Evolutionary conservation across 192 early-diverging fungal species (phyloP), one percentile per base, ranked within the genome.

Genomic region (Paraglomus occultum): DNA sequence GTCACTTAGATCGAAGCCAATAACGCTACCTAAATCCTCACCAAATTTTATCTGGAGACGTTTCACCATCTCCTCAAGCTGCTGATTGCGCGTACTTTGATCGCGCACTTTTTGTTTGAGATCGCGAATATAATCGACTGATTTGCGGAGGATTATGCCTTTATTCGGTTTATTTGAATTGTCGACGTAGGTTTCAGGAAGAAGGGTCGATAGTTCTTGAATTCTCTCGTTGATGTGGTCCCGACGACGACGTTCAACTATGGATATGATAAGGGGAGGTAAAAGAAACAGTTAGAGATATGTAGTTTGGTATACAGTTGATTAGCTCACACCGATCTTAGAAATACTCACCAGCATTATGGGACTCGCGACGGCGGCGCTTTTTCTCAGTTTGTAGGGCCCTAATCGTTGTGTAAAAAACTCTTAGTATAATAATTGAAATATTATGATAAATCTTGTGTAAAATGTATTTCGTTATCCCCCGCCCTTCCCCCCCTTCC

Each of bases 171-270:
- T 98, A 74, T 91, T 91, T 67, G 88, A 87, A 6, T 80, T 71
- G 64, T 93, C 91, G 63, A 87, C 79, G 70, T 83, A 82, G 53
- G 84, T 75, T 45, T 95, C 93, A 43, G 96, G 96, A 43, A 99
- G 80, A 52, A 99, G 76, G 14, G 79, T 84, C 31, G 84, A 86
- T 49, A 99, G 83, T 75, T 99, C 96, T 74, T 90, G 92, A 71
- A 99, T 99, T 74, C 94, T 94, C 77, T 97, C 96, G 76, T 99
- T 99, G 83, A 99, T 99, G 77, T 96, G 95, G 75, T 99, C 96
- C 46, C 95, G 86, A 43, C 96, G 82, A 52, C 96, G 89, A 55
- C 96, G 83, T 78, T 99, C 96, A 38, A 99, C 96, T 83, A 74
- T 39, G 44, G 48, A 51, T 9, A 12, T 53, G 38, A 61, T 1